These are phyloP conservation scores for Neurospora sp. DNA, from an alignment of 2,329 filamentous ascomycete species.

Conservation along the genomic window DNA sequence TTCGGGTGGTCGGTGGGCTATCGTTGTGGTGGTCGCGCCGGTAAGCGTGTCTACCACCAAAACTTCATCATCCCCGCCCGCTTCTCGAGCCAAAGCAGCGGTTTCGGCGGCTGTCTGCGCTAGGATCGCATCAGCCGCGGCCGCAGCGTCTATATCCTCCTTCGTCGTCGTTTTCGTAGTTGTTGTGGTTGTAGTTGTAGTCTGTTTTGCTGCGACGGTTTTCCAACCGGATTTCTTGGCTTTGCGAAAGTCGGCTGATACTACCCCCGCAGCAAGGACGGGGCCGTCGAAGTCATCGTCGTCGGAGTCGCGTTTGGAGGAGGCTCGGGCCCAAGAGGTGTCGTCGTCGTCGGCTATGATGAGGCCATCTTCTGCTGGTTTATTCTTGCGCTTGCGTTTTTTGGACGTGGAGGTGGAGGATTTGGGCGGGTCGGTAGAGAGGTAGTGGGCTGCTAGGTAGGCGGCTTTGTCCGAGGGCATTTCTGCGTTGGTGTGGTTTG, in stretches of 20 bases:
- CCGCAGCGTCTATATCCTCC: slow-evolving; percentile 29
- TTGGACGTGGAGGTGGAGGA: slow-evolving; percentile 33
- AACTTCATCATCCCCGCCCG: slow-evolving; percentile 41
- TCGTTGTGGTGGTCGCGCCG: no score
- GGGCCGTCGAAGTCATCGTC: slow-evolving; percentile 42
- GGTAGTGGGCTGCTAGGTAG: slow-evolving; percentile 88
- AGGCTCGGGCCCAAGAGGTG: slow-evolving; percentile 35
- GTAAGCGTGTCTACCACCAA: slow-evolving; percentile 24
- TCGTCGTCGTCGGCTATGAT: slow-evolving; percentile 59
- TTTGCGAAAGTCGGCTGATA: slow-evolving; percentile 56
- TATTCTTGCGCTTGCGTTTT: slow-evolving; percentile 54
- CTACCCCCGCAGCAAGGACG: slow-evolving; percentile 37
- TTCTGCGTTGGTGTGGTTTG: neutral
- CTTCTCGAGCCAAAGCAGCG: slow-evolving; percentile 36
- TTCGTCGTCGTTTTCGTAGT: slow-evolving; percentile 16
- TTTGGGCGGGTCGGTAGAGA: slow-evolving; percentile 52
- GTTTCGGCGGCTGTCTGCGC: slow-evolving; percentile 61
- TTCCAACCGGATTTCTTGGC: slow-evolving; percentile 78
- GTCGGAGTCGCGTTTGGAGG: slow-evolving; percentile 34
- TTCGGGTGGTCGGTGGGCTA: neutral
- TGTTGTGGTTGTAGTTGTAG: slow-evolving; percentile 31
- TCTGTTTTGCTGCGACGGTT: slow-evolving; percentile 49
- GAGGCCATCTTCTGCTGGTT: slow-evolving; percentile 37
- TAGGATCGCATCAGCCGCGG: slow-evolving; percentile 67
- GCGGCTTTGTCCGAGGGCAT: slow-evolving; percentile 60